These are phyloP conservation scores for Coffea eugenioides DNA, from an alignment of 257 asterid species.

Conservation along the genomic window DNA sequence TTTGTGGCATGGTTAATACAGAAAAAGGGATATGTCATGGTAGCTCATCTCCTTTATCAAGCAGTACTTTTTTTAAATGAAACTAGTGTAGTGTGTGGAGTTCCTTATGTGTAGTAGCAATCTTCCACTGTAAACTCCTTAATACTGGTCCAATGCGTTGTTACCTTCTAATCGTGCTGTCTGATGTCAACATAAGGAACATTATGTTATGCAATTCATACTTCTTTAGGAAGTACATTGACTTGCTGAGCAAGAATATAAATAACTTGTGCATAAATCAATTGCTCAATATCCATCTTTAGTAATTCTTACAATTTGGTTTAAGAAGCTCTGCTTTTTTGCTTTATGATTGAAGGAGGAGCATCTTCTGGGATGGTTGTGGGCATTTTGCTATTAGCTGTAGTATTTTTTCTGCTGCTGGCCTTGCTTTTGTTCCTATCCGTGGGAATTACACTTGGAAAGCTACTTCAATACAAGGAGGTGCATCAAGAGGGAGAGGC, in stretches of 20 bases:
- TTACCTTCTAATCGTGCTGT: not conserved
- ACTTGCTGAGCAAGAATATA: not conserved
- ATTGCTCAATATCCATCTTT: not conserved
- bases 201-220: not conserved
- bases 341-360: slow-evolving; percentile 46
- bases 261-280: not conserved
- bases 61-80: not conserved
- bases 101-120: not conserved
- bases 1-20: no score
- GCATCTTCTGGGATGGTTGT: slow-evolving; percentile 60
- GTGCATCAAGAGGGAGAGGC: slow-evolving; percentile 70
- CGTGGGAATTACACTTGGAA: slow-evolving; percentile 71
- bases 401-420: slow-evolving; percentile 61
- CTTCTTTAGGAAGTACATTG: not conserved
- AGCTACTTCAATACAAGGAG: slow-evolving; percentile 87
- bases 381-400: slow-evolving; percentile 54
- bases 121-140: not conserved
- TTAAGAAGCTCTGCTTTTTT: not conserved
- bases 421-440: slow-evolving; percentile 68
- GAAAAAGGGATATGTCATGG: not conserved
- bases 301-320: not conserved
- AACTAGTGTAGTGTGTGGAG: not conserved
- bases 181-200: not conserved
- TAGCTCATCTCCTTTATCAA: not conserved
- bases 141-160: not conserved